Evolutionary conservation across 441 rosid genomes (phyloP).

Genomic region (Arabidopsis lyrata): DNA sequence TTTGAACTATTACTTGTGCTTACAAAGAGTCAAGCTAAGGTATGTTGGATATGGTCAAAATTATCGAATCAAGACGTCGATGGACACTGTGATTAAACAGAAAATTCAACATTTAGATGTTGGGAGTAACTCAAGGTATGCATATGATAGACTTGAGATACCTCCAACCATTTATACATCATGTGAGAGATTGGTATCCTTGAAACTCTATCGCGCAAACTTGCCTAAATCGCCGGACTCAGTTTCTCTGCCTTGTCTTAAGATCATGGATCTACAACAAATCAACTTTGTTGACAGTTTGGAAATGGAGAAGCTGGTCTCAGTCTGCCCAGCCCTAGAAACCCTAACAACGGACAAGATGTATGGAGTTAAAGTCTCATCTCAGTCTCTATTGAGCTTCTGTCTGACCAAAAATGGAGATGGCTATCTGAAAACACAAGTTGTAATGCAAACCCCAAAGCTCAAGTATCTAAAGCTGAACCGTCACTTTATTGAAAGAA

Average conservation of each 20-base stretch:
- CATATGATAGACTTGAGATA: not conserved
- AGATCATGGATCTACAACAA: slow-evolving; percentile 8
- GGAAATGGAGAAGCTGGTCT: slow-evolving; percentile 9
- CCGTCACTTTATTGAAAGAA: not conserved
- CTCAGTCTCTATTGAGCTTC: slow-evolving; percentile 27
- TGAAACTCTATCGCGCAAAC: not conserved
- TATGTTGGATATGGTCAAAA: not conserved
- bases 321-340: slow-evolving; percentile 29
- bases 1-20: not conserved
- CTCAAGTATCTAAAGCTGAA: slow-evolving; percentile 23
- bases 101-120: slow-evolving; percentile 11
- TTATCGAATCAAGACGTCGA: not conserved
- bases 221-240: slow-evolving; percentile 9
- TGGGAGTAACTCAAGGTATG: not conserved
- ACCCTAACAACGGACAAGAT: not conserved
- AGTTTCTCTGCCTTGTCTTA: slow-evolving; percentile 30
- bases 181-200: slow-evolving; percentile 35
- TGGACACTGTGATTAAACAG: slow-evolving; percentile 17
- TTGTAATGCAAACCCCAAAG: slow-evolving; percentile 15
- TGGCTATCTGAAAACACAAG: not conserved
- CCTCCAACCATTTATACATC: slow-evolving; percentile 37
- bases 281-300: not conserved
- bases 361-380: slow-evolving; percentile 9
- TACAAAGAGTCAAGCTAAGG: slow-evolving; percentile 19
- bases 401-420: not conserved